Conservation (phyloP, 257 asterid species). For the Lantana camara region DNA sequence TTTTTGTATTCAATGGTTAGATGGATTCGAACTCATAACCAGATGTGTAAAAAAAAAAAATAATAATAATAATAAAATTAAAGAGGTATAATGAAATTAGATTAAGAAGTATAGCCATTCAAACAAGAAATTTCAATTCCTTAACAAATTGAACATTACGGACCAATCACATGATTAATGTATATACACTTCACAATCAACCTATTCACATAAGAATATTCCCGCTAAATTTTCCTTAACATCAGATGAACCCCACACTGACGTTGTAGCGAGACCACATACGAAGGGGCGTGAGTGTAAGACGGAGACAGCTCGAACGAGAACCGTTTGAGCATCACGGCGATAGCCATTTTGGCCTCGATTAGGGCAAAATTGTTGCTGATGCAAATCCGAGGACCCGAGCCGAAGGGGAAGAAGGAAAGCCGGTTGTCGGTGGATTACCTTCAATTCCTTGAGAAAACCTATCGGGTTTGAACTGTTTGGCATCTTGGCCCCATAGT, state of each 20-base stretch:
- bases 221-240: constrained; percentile 1
- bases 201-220: no score
- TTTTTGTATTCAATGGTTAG: no score
- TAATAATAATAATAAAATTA: no score
- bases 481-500: constrained; percentile 54
- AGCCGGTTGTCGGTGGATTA: constrained; percentile 42
- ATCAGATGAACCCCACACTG: constrained; percentile 46
- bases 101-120: no score
- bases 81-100: no score
- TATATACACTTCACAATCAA: no score
- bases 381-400: constrained; percentile 54
- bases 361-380: constrained; percentile 51
- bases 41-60: no score
- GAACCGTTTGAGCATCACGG: constrained; percentile 40
- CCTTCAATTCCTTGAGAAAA: constrained; percentile 49
- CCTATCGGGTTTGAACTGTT: constrained; percentile 57
- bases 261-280: constrained; percentile 46
- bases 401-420: constrained; percentile 48
- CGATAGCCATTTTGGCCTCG: constrained; percentile 49
- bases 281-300: constrained; percentile 51
- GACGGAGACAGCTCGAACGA: constrained; percentile 49
- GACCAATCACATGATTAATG: background rate
- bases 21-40: no score
- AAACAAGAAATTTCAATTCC: no score
- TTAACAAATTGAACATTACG: no score